Conservation (phyloP, 768 basidiomycete species). For the Leucosporidium yakuticum region DNA sequence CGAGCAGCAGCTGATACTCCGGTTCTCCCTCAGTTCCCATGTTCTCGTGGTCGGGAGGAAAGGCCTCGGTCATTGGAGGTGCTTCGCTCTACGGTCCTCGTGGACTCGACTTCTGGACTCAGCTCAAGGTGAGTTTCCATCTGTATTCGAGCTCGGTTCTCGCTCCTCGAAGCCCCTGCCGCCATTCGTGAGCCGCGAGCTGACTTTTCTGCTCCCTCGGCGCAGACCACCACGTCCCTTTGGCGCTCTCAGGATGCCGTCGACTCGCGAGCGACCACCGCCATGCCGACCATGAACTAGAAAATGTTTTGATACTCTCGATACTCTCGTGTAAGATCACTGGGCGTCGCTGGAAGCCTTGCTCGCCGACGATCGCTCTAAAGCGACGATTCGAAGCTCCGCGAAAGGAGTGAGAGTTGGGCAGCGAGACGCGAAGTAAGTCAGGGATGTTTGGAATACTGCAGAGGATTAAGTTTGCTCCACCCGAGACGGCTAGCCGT, state of each 20-base stretch:
- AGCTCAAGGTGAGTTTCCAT: conserved; percentile 76
- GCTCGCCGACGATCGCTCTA: too few relatives aligned
- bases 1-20: too few relatives aligned
- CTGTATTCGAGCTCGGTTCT: too few relatives aligned
- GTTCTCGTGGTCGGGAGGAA: conserved; percentile 77
- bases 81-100: conserved; percentile 85
- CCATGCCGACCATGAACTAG: conserved; percentile 39
- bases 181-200: too few relatives aligned
- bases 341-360: background rate
- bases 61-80: conserved; percentile 47
- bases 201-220: too few relatives aligned
- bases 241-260: conserved; percentile 70
- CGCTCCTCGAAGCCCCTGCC: too few relatives aligned
- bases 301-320: background rate
- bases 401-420: too few relatives aligned
- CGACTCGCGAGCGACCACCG: conserved; percentile 40
- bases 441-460: too few relatives aligned
- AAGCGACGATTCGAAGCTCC: background rate
- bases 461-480: too few relatives aligned
- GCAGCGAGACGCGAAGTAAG: too few relatives aligned
- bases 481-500: too few relatives aligned
- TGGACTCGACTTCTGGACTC: conserved; percentile 92
- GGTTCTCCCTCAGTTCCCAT: too few relatives aligned
- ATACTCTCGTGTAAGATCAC: background rate
- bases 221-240: conserved; percentile 71